phyloP scores from a whole-genome alignment of 306 rosid species.

The Parietaria judaica region DNA sequence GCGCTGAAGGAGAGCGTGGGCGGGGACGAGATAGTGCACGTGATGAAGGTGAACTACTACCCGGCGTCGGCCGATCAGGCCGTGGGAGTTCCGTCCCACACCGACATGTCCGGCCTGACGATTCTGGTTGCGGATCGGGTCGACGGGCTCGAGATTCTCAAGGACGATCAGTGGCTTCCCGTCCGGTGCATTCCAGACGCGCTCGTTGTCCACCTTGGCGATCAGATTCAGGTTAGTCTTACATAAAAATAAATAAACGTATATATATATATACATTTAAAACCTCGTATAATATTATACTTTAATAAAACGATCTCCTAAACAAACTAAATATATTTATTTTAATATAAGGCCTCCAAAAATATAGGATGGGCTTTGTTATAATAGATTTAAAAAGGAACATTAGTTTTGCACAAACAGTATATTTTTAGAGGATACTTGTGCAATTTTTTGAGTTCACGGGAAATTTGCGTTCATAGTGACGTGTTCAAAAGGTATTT shows the following conservation, averaged over 20 bases:
- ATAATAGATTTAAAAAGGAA: too few relatives aligned
- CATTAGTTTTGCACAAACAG: too few relatives aligned
- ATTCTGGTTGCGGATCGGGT: slow-evolving; percentile 48
- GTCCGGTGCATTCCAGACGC: slow-evolving; percentile 55
- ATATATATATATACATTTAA: too few relatives aligned
- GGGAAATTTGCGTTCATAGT: too few relatives aligned
- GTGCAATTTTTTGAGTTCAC: too few relatives aligned
- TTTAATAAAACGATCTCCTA: neutral
- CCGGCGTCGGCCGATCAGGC: slow-evolving; percentile 44
- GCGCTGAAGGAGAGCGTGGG: slow-evolving; percentile 46
- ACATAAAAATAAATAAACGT: neutral
- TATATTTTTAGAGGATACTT: too few relatives aligned
- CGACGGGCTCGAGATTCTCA: slow-evolving; percentile 46
- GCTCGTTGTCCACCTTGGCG: slow-evolving; percentile 54
- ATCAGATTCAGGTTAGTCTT: slow-evolving; percentile 49
- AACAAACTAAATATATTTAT: neutral
- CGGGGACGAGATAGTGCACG: slow-evolving; percentile 45
- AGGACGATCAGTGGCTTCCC: slow-evolving; percentile 51
- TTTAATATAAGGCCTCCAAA: too few relatives aligned
- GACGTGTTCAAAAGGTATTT: too few relatives aligned
- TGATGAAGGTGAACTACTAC: slow-evolving; percentile 71
- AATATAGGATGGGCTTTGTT: too few relatives aligned
- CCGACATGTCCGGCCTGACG: slow-evolving; percentile 47
- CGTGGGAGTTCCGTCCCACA: slow-evolving; percentile 29
- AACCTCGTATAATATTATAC: neutral